Evolutionary conservation across 1,284 basidiomycete species (phyloP).

Genomic region (Laetiporus sulphureus): DNA sequence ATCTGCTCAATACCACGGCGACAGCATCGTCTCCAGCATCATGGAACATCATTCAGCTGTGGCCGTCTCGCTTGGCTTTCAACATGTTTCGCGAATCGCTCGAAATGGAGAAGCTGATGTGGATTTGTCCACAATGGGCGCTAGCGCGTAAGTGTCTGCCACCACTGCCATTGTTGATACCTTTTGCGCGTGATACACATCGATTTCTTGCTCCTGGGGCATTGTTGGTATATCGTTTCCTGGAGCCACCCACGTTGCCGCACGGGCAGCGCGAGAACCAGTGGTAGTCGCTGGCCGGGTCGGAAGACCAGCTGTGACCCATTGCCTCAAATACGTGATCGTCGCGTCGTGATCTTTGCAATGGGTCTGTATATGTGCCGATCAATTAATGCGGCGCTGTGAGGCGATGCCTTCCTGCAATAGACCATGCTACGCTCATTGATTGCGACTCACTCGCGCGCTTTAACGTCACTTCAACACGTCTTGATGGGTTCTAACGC

Average conservation of each 20-base stretch:
- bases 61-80: slow-evolving; percentile 55
- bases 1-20: slow-evolving; percentile 42
- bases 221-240: slow-evolving; percentile 2
- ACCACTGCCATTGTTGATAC: slow-evolving; percentile 1
- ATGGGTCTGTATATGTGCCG: no score
- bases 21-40: slow-evolving; percentile 43
- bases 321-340: no score
- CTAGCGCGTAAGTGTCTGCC: slow-evolving; percentile 35
- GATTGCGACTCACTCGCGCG: background rate
- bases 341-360: no score
- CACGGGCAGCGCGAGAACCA: no score
- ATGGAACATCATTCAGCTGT: slow-evolving; percentile 51
- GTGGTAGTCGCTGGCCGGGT: no score
- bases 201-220: slow-evolving; percentile 1
- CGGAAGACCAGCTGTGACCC: no score
- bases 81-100: slow-evolving; percentile 44
- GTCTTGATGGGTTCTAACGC: slow-evolving; percentile 5
- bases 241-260: no score
- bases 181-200: slow-evolving; percentile 1
- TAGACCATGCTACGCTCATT: no score
- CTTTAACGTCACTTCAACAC: slow-evolving; percentile 1
- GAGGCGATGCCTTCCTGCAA: no score
- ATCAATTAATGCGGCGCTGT: no score
- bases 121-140: slow-evolving; percentile 34
- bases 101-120: slow-evolving; percentile 59